These are phyloP conservation scores for Alternaria brassicicola DNA, from an alignment of 2,329 filamentous ascomycete species.

Conservation along the genomic window DNA sequence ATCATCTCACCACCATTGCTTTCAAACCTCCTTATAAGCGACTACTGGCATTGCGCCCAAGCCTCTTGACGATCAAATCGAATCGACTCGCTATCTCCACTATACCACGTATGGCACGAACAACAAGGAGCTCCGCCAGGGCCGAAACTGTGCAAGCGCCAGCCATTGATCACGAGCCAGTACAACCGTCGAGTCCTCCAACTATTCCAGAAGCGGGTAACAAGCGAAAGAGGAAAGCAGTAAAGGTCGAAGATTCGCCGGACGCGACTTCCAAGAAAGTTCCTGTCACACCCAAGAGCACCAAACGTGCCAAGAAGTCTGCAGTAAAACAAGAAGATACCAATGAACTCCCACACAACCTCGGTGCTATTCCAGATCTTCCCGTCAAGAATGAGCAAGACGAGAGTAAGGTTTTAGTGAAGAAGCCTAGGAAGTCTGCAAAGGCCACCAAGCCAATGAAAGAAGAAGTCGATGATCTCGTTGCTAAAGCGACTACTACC, in stretches of 20 bases:
- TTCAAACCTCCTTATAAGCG: conserved; percentile 17
- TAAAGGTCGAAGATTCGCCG: conserved; percentile 27
- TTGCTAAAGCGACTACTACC: conserved; percentile 33
- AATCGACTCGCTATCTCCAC: not conserved
- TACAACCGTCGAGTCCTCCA: conserved; percentile 54
- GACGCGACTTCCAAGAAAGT: conserved; percentile 7
- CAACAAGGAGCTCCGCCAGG: conserved; percentile 39
- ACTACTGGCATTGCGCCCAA: conserved; percentile 10
- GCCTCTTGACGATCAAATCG: conserved; percentile 2
- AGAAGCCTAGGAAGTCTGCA: conserved; percentile 28
- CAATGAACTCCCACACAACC: conserved; percentile 63
- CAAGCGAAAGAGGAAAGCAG: conserved; percentile 34
- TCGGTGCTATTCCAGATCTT: conserved; percentile 49
- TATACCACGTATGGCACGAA: conserved; percentile 37
- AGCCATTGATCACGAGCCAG: conserved; percentile 28
- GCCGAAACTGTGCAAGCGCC: conserved; percentile 13
- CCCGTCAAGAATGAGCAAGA: conserved; percentile 14
- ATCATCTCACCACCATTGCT: not conserved
- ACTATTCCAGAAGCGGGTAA: conserved; percentile 46
- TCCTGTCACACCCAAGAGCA: conserved; percentile 27
- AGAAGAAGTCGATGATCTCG: conserved; percentile 30
- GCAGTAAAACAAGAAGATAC: conserved; percentile 49
- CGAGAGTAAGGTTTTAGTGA: conserved; percentile 12
- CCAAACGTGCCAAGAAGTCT: conserved; percentile 47
- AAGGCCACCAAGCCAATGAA: conserved; percentile 27